Conservation (phyloP, 2,329 filamentous ascomycete species). For the Fusarium sarcochroum region DNA sequence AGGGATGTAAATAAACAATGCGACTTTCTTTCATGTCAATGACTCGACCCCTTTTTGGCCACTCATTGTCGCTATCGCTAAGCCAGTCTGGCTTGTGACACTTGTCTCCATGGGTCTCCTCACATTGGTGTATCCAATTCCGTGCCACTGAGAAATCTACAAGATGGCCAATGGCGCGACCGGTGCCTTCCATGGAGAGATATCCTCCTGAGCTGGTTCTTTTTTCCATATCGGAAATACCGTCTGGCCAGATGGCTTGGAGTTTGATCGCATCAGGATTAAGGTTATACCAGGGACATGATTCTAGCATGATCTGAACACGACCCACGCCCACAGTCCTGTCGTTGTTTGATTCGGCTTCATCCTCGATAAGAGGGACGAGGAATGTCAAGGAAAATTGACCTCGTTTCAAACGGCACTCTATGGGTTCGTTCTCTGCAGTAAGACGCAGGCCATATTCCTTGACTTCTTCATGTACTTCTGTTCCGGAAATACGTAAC, state of each 20-base stretch:
- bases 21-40: slow-evolving; percentile 15
- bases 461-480: slow-evolving; percentile 1
- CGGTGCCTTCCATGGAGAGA: neutral
- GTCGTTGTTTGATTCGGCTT: too few relatives aligned
- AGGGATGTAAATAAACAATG: slow-evolving; percentile 5
- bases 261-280: slow-evolving; percentile 1
- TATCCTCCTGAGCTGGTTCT: neutral
- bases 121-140: slow-evolving; percentile 25
- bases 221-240: neutral
- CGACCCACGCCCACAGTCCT: neutral
- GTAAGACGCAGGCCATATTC: slow-evolving; percentile 16
- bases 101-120: slow-evolving; percentile 4
- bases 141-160: slow-evolving; percentile 3
- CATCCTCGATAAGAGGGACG: too few relatives aligned
- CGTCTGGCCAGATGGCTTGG: slow-evolving; percentile 9
- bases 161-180: neutral
- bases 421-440: neutral
- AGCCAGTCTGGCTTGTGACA: slow-evolving; percentile 18
- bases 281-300: slow-evolving; percentile 7
- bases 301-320: slow-evolving; percentile 3
- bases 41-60: neutral
- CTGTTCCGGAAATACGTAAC: neutral
- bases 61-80: neutral
- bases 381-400: neutral
- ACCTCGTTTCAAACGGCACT: neutral